A percentile compares a stretch with the other conserved stretches of the same genome.
phyloP scores from a whole-genome alignment of 345 rosid species.

The Geranium brycei region DNA sequence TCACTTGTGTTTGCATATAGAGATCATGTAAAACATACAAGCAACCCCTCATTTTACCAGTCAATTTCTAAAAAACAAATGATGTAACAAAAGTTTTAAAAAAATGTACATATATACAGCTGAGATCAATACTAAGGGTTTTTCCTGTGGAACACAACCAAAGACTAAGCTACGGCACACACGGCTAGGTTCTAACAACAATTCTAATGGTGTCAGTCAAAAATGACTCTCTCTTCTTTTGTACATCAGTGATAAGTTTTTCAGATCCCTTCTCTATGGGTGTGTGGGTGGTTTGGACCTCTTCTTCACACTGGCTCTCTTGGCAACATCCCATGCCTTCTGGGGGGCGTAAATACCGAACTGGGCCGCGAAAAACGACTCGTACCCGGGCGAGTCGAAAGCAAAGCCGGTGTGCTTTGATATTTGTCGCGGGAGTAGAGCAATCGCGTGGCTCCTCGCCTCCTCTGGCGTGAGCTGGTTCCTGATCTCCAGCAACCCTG shows the following conservation, averaged over 20 bases:
- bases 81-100: not conserved
- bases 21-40: no score
- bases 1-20: no score
- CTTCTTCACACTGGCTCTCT: conserved; percentile 68
- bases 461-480: conserved; percentile 63
- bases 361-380: conserved; percentile 92
- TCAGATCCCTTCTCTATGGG: no score
- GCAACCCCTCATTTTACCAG: not conserved
- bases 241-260: not conserved
- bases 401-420: conserved; percentile 94
- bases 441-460: conserved; percentile 67
- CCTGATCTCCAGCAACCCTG: conserved; percentile 36
- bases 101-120: not conserved
- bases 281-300: not conserved
- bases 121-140: not conserved
- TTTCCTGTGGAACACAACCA: not conserved
- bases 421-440: conserved; percentile 75
- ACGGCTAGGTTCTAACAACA: not conserved
- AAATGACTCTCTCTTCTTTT: not conserved
- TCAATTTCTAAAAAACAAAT: not conserved
- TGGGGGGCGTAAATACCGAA: conserved; percentile 73
- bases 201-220: not conserved
- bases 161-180: not conserved
- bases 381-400: conserved; percentile 94
- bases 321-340: conserved; percentile 96